phyloP scores from a whole-genome alignment of 2,329 filamentous ascomycete genomes.

The Botrytis fragariae region DNA sequence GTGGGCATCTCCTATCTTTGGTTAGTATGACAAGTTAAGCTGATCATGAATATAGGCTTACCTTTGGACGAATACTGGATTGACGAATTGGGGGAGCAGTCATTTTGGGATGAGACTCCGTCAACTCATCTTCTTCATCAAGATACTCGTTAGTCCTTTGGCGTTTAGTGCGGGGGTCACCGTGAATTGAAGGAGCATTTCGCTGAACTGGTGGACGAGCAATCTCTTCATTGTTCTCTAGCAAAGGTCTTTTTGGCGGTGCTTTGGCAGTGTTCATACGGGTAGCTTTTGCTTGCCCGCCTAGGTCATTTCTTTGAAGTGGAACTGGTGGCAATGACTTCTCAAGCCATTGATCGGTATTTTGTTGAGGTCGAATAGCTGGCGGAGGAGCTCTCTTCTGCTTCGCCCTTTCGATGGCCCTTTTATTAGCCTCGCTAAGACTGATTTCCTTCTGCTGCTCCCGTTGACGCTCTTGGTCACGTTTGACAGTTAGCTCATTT shows the following conservation, averaged over 20 bases:
- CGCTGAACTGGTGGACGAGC: constrained; percentile 49
- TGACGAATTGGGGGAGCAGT: constrained; percentile 85
- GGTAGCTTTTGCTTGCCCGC: constrained; percentile 40
- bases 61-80: constrained; percentile 58
- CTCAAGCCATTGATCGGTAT: constrained; percentile 35
- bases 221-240: constrained; percentile 59
- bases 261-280: constrained; percentile 68
- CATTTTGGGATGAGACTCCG: constrained; percentile 60
- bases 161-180: constrained; percentile 66
- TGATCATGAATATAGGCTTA: constrained; percentile 38
- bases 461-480: constrained; percentile 54
- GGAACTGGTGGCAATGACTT: constrained; percentile 37
- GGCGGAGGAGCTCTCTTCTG: constrained; percentile 62
- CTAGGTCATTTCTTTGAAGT: constrained; percentile 30
- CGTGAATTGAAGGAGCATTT: constrained; percentile 59
- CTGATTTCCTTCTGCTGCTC: constrained; percentile 45
- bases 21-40: constrained; percentile 39
- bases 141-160: constrained; percentile 73
- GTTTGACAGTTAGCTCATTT: constrained; percentile 58
- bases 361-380: constrained; percentile 54
- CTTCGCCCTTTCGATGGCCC: constrained; percentile 63
- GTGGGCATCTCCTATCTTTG: constrained; percentile 53
- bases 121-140: constrained; percentile 61
- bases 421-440: constrained; percentile 63
- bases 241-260: constrained; percentile 69